These are phyloP conservation scores for Kazachstania psychrophila DNA, from an alignment of 805 yeast genomes.

Conservation along the genomic window DNA sequence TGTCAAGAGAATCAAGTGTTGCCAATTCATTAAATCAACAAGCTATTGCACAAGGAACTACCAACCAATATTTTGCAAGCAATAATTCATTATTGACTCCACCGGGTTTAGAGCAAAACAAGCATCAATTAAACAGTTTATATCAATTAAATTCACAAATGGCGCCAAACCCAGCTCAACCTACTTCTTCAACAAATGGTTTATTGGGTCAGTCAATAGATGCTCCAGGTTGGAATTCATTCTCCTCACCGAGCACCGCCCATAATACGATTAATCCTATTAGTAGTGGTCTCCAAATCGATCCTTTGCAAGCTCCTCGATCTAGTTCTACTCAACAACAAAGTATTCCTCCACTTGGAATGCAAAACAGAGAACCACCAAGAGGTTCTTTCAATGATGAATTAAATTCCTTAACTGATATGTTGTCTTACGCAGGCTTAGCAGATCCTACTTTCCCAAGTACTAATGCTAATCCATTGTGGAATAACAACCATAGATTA, in stretches of 20 bases:
- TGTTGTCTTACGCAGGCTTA: constrained; percentile 21
- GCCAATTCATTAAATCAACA: neutral
- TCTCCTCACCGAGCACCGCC: constrained; percentile 1
- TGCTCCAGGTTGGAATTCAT: constrained; percentile 4
- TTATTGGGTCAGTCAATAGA: neutral
- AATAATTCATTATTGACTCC: neutral
- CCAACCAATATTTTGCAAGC: neutral
- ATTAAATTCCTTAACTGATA: constrained; percentile 19
- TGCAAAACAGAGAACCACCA: constrained; percentile 6
- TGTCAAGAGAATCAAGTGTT: neutral
- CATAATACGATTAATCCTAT: neutral
- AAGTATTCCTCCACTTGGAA: constrained; percentile 6
- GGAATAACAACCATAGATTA: constrained; percentile 11
- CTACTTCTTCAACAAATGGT: constrained; percentile 1
- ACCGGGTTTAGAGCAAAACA: neutral
- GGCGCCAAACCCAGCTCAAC: neutral
- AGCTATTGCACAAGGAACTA: neutral
- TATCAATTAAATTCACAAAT: neutral
- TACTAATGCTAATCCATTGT: constrained; percentile 8
- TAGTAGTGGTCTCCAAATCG: neutral
- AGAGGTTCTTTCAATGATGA: constrained; percentile 21
- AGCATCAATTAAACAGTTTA: neutral
- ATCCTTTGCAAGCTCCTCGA: neutral
- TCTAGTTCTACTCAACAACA: neutral
- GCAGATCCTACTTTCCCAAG: constrained; percentile 8